phyloP scores from a whole-genome alignment of 495 filamentous ascomycete genomes.

The Podospora pseudopauciseta region DNA sequence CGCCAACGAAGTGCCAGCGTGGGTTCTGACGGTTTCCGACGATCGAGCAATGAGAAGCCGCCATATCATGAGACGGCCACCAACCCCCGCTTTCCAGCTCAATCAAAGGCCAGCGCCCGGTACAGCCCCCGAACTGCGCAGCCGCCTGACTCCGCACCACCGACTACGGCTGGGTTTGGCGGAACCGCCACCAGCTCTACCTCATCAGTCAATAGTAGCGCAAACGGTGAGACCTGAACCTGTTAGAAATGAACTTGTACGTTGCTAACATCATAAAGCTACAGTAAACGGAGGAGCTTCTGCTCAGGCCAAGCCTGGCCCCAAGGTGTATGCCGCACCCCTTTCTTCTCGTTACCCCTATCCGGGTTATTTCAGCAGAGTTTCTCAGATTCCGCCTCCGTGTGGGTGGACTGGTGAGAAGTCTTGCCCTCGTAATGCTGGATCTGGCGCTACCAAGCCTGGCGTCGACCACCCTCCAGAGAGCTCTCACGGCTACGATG shows the following conservation, averaged over 20 bases:
- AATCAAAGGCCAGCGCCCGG: slow-evolving; percentile 28
- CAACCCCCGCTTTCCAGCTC: slow-evolving; percentile 13
- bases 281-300: slow-evolving; percentile 21
- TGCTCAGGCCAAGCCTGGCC: slow-evolving; percentile 14
- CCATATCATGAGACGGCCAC: slow-evolving; percentile 6
- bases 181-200: slow-evolving; percentile 12
- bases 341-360: slow-evolving; percentile 11
- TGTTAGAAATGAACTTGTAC: background rate
- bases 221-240: slow-evolving; percentile 20
- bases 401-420: slow-evolving; percentile 16
- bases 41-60: slow-evolving; percentile 17
- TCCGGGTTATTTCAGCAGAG: background rate
- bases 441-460: background rate
- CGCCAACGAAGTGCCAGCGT: slow-evolving; percentile 35
- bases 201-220: slow-evolving; percentile 22
- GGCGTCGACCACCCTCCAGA: background rate
- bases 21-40: slow-evolving; percentile 24
- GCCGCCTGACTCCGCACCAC: slow-evolving; percentile 15
- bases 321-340: slow-evolving; percentile 32
- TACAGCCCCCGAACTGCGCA: slow-evolving; percentile 27
- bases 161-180: background rate
- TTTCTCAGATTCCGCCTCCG: slow-evolving; percentile 13
- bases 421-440: background rate
- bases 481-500: background rate
- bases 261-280: slow-evolving; percentile 19